Base-by-base conservation (phyloP, 768 basidiomycete genomes). In the Leccinum subgranulosum region DNA sequence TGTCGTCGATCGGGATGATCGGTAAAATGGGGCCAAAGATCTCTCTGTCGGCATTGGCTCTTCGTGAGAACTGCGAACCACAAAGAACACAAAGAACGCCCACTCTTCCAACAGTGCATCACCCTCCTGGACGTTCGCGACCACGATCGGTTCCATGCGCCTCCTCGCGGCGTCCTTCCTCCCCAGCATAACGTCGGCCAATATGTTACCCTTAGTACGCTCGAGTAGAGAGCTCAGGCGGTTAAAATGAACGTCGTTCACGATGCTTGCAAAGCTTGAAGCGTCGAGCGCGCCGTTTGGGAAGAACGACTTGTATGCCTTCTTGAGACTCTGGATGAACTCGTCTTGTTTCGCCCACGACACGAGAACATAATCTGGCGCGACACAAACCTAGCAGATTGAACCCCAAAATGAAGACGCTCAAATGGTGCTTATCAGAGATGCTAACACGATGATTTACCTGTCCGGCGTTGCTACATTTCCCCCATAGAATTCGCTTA, bases 11-110 rank as follows among this genome's bases (percentile, higher is more conserved):
- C 0, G 82, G 73, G 12, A 90, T 63, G 47, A 92, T 76, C 1
- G 88, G 83, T 7, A 91, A 64, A 23, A 91, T 68, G 0, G 90
- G 89, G 0, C 87, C 90, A 61, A 92, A 92, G 3, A 90, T 67
- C 67, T 91, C 90, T 59, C 88, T 89, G 60, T 19, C 6, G 9
- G 55, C 6, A 25, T 31, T 11, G 4, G n/a, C 29, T 23, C n/a
- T 19, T 28, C 43, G 23, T 23, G 23, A 23, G 23, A 17, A 21
- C 31, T 50, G 25, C 58, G 47, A 21, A 4, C 27, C 2, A 4
- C 8, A 12, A 17, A 43, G 41, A n/a, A 19, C 9, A 27, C 10
- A 7, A 45, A 12, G 19, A 12, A 21, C 7, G 3, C 79, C 48
- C 57, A 86, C 84, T 82, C 83, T 61, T 83, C 79, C 69, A 92